Conservation (phyloP, 2,329 filamentous ascomycete genomes). For the Colletotrichum melonis region DNA sequence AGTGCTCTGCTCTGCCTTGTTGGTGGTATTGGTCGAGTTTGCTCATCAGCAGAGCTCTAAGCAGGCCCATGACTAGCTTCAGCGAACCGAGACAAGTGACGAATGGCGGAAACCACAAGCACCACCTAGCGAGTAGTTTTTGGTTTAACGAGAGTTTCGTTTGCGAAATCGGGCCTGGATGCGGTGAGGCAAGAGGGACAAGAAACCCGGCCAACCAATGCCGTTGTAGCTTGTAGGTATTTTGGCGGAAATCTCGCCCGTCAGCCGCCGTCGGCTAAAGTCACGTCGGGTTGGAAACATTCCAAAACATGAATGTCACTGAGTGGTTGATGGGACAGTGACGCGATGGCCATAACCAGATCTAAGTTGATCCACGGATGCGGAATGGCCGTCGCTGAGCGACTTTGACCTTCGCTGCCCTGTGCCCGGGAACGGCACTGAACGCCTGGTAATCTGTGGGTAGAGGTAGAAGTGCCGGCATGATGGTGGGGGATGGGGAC, state of each 20-base stretch:
- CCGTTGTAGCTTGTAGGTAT: neutral
- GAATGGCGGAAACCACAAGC: conserved; percentile 12
- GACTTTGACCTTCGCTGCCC: neutral
- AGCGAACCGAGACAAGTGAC: conserved; percentile 25
- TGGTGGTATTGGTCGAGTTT: conserved; percentile 11
- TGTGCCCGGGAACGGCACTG: conserved; percentile 17
- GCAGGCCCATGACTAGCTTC: conserved; percentile 6
- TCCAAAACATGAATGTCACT: neutral
- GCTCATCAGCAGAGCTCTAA: conserved; percentile 19
- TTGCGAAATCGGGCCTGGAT: conserved; percentile 5
- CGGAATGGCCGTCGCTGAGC: neutral
- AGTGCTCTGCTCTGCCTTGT: neutral
- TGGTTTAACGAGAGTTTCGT: neutral
- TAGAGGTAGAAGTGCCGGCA: neutral
- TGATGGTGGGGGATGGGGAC: neutral
- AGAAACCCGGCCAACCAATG: neutral
- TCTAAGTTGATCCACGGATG: conserved; percentile 6
- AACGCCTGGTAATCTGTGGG: neutral
- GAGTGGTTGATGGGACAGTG: neutral
- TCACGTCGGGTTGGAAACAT: neutral
- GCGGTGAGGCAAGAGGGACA: conserved; percentile 2
- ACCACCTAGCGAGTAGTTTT: conserved; percentile 1
- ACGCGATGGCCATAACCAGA: conserved; percentile 4
- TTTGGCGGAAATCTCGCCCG: neutral
- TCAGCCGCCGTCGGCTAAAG: neutral